A percentile compares a stretch with the other conserved stretches of the same genome.
phyloP scores from a whole-genome alignment of 2,329 filamentous ascomycete species.

The Penicillium sp. region DNA sequence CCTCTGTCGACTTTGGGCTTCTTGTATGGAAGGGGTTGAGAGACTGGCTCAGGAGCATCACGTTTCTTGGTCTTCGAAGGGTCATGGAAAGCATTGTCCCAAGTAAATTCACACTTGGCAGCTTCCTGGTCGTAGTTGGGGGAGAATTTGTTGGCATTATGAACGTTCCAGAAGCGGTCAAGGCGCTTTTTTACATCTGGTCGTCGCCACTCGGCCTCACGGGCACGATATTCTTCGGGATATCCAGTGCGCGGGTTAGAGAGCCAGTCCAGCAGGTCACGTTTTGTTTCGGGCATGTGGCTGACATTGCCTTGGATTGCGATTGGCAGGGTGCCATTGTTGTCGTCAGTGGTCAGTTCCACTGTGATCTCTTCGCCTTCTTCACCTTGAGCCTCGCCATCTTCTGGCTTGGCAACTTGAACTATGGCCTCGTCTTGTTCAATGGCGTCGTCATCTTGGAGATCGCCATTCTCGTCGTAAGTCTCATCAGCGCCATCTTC shows the following conservation, averaged over 20 bases:
- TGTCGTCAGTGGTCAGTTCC: constrained; percentile 3
- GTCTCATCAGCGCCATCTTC: constrained; percentile 15
- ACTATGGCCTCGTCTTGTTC: constrained; percentile 14
- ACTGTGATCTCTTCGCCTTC: constrained; percentile 24
- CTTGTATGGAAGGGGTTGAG: constrained; percentile 39
- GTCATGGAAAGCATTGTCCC: constrained; percentile 37
- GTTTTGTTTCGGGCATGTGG: neutral
- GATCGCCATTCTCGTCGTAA: constrained; percentile 19
- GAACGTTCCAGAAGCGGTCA: constrained; percentile 38
- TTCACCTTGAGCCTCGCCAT: constrained; percentile 13
- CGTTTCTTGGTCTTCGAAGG: constrained; percentile 32
- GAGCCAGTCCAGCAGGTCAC: constrained; percentile 21
- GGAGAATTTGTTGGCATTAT: constrained; percentile 38
- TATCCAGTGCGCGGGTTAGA: constrained; percentile 21
- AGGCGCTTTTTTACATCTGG: constrained; percentile 35
- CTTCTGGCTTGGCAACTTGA: constrained; percentile 11
- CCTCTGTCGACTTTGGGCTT: constrained; percentile 30
- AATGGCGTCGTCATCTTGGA: constrained; percentile 21
- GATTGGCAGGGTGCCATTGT: constrained; percentile 2
- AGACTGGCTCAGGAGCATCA: constrained; percentile 24
- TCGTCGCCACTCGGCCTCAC: constrained; percentile 19
- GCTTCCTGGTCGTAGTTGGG: constrained; percentile 35
- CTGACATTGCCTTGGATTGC: constrained; percentile 2
- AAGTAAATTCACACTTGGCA: constrained; percentile 31
- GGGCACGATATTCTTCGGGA: constrained; percentile 20